A percentile compares a stretch with the other conserved stretches of the same genome.
Evolutionary conservation across 2,329 filamentous ascomycete species (phyloP).

Genomic region (Emmonsiellopsis sp.): DNA sequence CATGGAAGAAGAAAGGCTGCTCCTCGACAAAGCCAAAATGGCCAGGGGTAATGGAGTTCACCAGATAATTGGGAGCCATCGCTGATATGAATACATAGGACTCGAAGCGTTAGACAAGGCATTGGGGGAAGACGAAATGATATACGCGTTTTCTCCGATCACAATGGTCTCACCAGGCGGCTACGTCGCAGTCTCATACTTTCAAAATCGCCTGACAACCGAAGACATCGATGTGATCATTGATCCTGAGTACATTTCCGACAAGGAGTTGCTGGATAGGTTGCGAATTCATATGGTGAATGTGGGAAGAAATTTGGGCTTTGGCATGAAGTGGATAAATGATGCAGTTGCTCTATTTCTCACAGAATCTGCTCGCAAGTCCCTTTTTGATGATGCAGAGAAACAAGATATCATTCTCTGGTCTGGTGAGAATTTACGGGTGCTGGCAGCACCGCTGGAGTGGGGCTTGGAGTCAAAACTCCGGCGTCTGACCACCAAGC

Average conservation of each 20-base stretch:
- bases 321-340: slow-evolving; percentile 6
- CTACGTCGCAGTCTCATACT: background rate
- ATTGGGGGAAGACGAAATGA: background rate
- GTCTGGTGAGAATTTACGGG: slow-evolving; percentile 1
- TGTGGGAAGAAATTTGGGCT: slow-evolving; percentile 1
- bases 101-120: background rate
- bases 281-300: background rate
- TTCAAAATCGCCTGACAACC: background rate
- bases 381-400: slow-evolving; percentile 3
- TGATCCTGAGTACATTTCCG: background rate
- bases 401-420: slow-evolving; percentile 8
- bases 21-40: too few species aligned
- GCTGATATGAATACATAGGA: background rate
- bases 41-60: too few species aligned
- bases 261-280: background rate
- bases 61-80: too few species aligned
- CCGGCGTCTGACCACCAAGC: slow-evolving; percentile 2
- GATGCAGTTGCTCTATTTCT: slow-evolving; percentile 5
- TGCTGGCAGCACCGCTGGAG: slow-evolving; percentile 8
- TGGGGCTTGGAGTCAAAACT: slow-evolving; percentile 8
- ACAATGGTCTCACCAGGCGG: background rate
- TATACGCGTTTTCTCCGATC: slow-evolving; percentile 1
- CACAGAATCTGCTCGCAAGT: background rate
- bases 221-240: slow-evolving; percentile 3
- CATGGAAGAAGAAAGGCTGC: too few species aligned